phyloP scores from a whole-genome alignment of 2,329 filamentous ascomycete species.

The Gaeumannomyces tritici region DNA sequence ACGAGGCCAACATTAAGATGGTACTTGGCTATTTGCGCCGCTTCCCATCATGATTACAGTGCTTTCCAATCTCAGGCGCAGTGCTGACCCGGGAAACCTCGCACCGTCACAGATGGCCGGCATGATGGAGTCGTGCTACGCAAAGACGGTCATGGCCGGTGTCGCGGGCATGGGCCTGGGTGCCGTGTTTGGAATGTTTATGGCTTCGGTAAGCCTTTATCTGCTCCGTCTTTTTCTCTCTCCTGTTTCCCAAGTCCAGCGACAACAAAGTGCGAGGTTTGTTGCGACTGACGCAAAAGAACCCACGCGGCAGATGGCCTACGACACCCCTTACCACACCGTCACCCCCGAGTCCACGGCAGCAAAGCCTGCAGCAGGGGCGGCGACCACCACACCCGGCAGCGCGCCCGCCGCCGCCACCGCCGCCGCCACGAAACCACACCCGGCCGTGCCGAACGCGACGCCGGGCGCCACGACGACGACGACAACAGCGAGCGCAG shows the following conservation, averaged over 20 bases:
- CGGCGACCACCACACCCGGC: background rate
- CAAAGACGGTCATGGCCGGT: slow-evolving; percentile 82
- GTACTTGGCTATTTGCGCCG: slow-evolving; percentile 9
- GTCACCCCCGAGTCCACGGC: slow-evolving; percentile 12
- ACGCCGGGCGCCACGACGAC: slow-evolving; percentile 1
- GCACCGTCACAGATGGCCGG: background rate
- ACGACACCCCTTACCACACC: slow-evolving; percentile 78
- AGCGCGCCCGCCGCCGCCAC: background rate
- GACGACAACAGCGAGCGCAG: background rate
- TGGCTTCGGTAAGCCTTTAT: slow-evolving; percentile 67
- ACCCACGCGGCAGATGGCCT: slow-evolving; percentile 65
- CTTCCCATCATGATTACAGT: background rate
- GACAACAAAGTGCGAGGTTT: background rate
- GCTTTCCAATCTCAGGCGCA: background rate
- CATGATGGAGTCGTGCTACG: slow-evolving; percentile 82
- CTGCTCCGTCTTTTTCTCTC: background rate
- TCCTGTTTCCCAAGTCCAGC: too few relatives aligned
- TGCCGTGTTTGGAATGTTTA: slow-evolving; percentile 92
- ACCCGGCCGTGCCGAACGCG: slow-evolving; percentile 1
- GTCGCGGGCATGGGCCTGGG: slow-evolving; percentile 92
- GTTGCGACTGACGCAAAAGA: background rate
- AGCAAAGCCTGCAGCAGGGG: slow-evolving; percentile 5
- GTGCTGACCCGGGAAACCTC: background rate
- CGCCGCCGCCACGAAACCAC: slow-evolving; percentile 1
- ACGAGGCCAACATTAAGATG: slow-evolving; percentile 42